Base-by-base conservation (phyloP, 2,329 filamentous ascomycete genomes). In the Fusarium armeniacum region DNA sequence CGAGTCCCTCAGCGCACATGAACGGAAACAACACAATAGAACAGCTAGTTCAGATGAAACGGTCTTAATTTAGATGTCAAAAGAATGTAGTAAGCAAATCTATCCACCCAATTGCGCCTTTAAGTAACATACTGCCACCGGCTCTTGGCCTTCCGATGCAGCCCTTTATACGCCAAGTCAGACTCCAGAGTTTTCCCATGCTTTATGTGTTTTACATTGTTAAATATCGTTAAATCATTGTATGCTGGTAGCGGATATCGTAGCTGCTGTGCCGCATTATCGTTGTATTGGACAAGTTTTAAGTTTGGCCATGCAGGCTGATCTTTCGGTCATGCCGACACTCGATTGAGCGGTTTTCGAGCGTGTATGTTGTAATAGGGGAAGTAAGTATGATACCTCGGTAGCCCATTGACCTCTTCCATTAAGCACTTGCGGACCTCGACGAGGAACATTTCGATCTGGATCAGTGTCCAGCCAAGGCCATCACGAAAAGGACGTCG, bases 371-470 rank as follows among this genome's bases (percentile, higher is more conserved):
- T 79, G 50, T 81, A 76, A 45, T 80, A 82, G 1, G 80, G 79
- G 44, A 82, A 78, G 62, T 83, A 83, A 15, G 79, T 72, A 58
- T 83, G 82, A 16, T 74, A 78, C 46, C 67, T 73, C 0, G 79
- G 78, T 22, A 80, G n/a, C 6, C 76, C 76, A 22, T 79, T 75
- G 11, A 70, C 72, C 22, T 78, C 76, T 22, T 78, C 77, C 44
- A 73, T 78, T n/a, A 83, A 60, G 12, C 78, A 69, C 68, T 79
- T 81, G 33, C 82, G 77, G 9, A 83, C 81, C 13, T 81, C 77
- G 30, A 83, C 70, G 7, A 83, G 77, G 36, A 83, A 82, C 75
- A 83, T 80, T 67, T 83, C 80, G 33, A 82, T 81, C 67, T 83
- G 80, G 18, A 81, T 58, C 28, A 69, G 46, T 1, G 81, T 82